Evolutionary conservation across 2,329 filamentous ascomycete species (phyloP).

Genomic region (Xenoacremonium recifei): DNA sequence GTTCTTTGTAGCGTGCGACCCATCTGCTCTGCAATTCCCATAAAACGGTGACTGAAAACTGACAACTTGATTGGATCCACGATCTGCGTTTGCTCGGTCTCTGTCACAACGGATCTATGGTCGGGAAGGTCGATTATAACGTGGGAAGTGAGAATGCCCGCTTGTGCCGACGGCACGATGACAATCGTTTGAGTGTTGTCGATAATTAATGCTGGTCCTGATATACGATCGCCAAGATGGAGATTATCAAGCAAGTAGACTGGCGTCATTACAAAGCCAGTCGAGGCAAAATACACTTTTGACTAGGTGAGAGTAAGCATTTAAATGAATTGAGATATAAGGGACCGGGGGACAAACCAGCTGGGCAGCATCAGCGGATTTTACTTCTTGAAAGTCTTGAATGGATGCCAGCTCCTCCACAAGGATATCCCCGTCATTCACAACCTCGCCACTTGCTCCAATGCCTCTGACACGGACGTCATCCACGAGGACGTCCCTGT

Average conservation of each 20-base stretch:
- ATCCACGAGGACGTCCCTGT: slow-evolving; percentile 37
- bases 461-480: slow-evolving; percentile 39
- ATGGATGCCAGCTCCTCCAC: no score
- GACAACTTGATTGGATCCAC: slow-evolving; percentile 71
- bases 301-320: no score
- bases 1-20: slow-evolving; percentile 73
- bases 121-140: slow-evolving; percentile 15
- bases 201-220: slow-evolving; percentile 66
- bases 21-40: slow-evolving; percentile 81
- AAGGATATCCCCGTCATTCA: background rate
- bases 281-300: no score
- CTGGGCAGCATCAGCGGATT: no score
- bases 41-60: slow-evolving; percentile 75
- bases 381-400: no score
- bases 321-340: no score
- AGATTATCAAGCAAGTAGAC: slow-evolving; percentile 12
- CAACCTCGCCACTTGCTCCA: slow-evolving; percentile 13
- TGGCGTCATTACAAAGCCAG: no score
- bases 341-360: no score
- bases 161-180: slow-evolving; percentile 44
- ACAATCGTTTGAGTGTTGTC: slow-evolving; percentile 73
- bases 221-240: slow-evolving; percentile 4
- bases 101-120: slow-evolving; percentile 1
- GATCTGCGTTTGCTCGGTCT: slow-evolving; percentile 26
- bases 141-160: slow-evolving; percentile 26